Base-by-base conservation (phyloP, 179 eudicot genomes). In the Patellifolia procumbens region DNA sequence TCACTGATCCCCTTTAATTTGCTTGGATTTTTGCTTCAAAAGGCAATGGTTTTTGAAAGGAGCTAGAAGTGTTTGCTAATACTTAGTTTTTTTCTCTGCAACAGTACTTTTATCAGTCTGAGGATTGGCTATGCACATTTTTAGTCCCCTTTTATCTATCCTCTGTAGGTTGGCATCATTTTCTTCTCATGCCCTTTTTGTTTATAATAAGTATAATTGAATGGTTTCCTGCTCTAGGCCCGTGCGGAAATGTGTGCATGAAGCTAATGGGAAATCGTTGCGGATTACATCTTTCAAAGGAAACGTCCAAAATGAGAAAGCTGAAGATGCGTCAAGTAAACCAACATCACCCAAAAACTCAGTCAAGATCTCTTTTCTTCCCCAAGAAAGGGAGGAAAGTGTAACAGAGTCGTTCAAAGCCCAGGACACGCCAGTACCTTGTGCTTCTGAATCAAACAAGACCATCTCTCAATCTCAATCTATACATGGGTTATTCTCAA, bases 241-340 rank as follows among this genome's bases (percentile, higher is more conserved):
- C 76, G 80, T 86, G 76, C 73, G 79, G 76, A 78, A 81, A 68
- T 45, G 66, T 70, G 66, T 73, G 70, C 58, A 26, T 71, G 84
- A 83, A 67, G 80, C 83, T 15, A 88, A 84, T 75, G 81, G 79
- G 39, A 88, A 85, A 79, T 51, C 71, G 59, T 82, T 89, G 81
- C 87, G 75, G 74, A 85, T 92, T 67, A 79, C 85, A 29, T 84
- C 88, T 56, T 92, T 90, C 68, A 90, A 89, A 83, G 92, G 96
- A 56, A 82, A 76, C 59, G 76, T 76, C 66, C 92, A 83, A 58
- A 85, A 79, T 79, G 87, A 89, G 62, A 91, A 89, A 62, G 74
- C 85, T 56, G 81, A 86, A 45, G 80, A 88, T 77, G 82, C 83
- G 53, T 73, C 84, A 37, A 86, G 48, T 79, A 88, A 88, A 74